phyloP scores from a whole-genome alignment of 768 basidiomycete species.

The Mycena indigotica region DNA sequence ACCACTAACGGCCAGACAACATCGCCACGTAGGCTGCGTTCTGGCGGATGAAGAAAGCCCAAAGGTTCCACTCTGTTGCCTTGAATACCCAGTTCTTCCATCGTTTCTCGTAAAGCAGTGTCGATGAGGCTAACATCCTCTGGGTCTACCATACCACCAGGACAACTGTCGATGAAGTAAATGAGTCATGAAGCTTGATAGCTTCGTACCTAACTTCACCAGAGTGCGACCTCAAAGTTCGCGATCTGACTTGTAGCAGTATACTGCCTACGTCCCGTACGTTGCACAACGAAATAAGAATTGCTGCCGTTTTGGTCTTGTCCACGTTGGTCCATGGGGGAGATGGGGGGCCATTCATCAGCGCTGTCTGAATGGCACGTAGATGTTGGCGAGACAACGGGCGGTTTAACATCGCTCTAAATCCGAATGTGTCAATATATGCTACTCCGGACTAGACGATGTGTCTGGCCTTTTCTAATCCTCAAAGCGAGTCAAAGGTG shows the following conservation, averaged over 20 bases:
- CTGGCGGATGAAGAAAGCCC: slow-evolving; percentile 64
- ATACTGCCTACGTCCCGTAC: slow-evolving; percentile 66
- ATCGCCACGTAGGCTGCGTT: slow-evolving; percentile 56
- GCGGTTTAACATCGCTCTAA: not conserved
- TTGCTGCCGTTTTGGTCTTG: slow-evolving; percentile 55
- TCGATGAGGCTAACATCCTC: slow-evolving; percentile 54
- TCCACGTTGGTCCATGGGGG: slow-evolving; percentile 2
- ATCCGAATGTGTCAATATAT: slow-evolving; percentile 15
- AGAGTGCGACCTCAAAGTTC: slow-evolving; percentile 65
- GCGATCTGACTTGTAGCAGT: slow-evolving; percentile 70
- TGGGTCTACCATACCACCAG: slow-evolving; percentile 70
- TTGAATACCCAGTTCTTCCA: slow-evolving; percentile 70
- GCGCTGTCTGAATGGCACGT: slow-evolving; percentile 30
- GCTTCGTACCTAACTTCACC: slow-evolving; percentile 77
- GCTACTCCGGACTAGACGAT: too few relatives aligned
- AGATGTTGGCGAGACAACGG: slow-evolving; percentile 26
- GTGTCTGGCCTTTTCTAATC: too few relatives aligned
- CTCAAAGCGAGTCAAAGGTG: too few relatives aligned
- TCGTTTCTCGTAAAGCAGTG: slow-evolving; percentile 71
- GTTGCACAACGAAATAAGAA: slow-evolving; percentile 79
- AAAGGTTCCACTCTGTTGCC: slow-evolving; percentile 65
- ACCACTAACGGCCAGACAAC: slow-evolving; percentile 82
- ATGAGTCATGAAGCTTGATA: not conserved
- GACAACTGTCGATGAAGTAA: slow-evolving; percentile 54
- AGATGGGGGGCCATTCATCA: slow-evolving; percentile 13